A percentile compares a stretch with the other conserved stretches of the same genome.
These are phyloP conservation scores for Xanthoconium stramineum DNA, from an alignment of 768 basidiomycete genomes.

Conservation along the genomic window DNA sequence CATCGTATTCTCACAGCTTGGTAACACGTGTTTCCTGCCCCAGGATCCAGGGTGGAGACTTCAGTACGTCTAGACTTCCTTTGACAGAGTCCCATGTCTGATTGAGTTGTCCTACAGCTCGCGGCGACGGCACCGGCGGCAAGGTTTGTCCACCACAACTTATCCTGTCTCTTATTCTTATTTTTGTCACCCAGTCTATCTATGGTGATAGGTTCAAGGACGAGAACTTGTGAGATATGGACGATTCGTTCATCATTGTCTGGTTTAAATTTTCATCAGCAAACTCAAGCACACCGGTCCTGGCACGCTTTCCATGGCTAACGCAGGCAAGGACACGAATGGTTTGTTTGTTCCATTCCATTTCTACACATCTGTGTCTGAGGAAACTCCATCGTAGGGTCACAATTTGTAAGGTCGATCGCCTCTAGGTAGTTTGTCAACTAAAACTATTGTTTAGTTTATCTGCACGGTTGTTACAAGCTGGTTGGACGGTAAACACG, in stretches of 20 bases:
- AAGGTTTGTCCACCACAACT: slow-evolving; percentile 49
- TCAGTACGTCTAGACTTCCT: slow-evolving; percentile 57
- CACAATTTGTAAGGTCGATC: slow-evolving; percentile 71
- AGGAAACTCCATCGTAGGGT: slow-evolving; percentile 45
- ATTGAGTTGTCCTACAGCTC: slow-evolving; percentile 42
- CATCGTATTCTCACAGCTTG: background rate
- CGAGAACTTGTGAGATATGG: slow-evolving; percentile 81
- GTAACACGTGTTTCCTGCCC: slow-evolving; percentile 1
- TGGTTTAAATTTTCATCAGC: slow-evolving; percentile 41
- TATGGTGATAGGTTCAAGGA: slow-evolving; percentile 90
- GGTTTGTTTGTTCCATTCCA: slow-evolving; percentile 42
- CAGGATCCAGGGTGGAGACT: slow-evolving; percentile 98
- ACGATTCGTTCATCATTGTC: background rate
- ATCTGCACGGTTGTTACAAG: slow-evolving; percentile 84
- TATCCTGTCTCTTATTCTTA: slow-evolving; percentile 1
- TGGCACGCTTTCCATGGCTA: slow-evolving; percentile 92
- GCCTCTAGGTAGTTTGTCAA: background rate
- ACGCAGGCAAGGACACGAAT: slow-evolving; percentile 89
- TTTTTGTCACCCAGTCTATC: slow-evolving; percentile 56
- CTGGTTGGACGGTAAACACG: slow-evolving; percentile 92
- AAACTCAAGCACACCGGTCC: slow-evolving; percentile 92
- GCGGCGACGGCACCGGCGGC: slow-evolving; percentile 87
- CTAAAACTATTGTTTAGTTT: slow-evolving; percentile 52
- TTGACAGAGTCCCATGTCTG: background rate
- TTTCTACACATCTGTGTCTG: background rate